These are phyloP conservation scores for Apiospora marii DNA, from an alignment of 2,329 filamentous ascomycete genomes.

Conservation along the genomic window DNA sequence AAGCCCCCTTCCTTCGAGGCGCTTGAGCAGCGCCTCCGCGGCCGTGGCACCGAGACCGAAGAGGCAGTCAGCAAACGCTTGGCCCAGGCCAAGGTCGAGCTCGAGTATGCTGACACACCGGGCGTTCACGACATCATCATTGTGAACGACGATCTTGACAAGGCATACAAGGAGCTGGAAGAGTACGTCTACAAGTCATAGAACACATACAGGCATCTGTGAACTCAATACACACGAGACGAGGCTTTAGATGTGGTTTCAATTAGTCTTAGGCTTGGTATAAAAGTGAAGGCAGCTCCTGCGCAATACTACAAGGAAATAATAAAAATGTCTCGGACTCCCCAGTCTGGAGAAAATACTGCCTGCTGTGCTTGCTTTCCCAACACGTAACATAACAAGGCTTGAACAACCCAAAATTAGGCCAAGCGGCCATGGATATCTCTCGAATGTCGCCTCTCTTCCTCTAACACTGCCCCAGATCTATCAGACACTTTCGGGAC, in stretches of 20 bases:
- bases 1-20: slow-evolving; percentile 78
- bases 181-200: slow-evolving; percentile 53
- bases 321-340: slow-evolving; percentile 51
- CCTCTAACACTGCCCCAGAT: slow-evolving; percentile 35
- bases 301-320: slow-evolving; percentile 55
- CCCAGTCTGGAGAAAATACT: slow-evolving; percentile 44
- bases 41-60: slow-evolving; percentile 81
- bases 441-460: slow-evolving; percentile 23
- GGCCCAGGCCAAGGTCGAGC: slow-evolving; percentile 74
- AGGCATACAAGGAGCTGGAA: slow-evolving; percentile 61
- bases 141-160: slow-evolving; percentile 66
- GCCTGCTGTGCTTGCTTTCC: slow-evolving; percentile 42
- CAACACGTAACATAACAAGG: slow-evolving; percentile 47
- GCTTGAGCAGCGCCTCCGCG: slow-evolving; percentile 77
- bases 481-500: slow-evolving; percentile 16
- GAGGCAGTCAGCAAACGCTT: slow-evolving; percentile 74
- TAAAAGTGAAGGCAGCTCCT: slow-evolving; percentile 45
- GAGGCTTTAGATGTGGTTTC: slow-evolving; percentile 41
- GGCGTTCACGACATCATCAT: slow-evolving; percentile 72
- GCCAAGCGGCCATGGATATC: slow-evolving; percentile 28
- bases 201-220: background rate
- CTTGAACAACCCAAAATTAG: slow-evolving; percentile 36
- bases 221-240: slow-evolving; percentile 13
- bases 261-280: slow-evolving; percentile 46
- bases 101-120: slow-evolving; percentile 74